A percentile compares a stretch with the other conserved stretches of the same genome.
Evolutionary conservation across 2,329 filamentous ascomycete species (phyloP).

Genomic region (Knoxdaviesia proteae): DNA sequence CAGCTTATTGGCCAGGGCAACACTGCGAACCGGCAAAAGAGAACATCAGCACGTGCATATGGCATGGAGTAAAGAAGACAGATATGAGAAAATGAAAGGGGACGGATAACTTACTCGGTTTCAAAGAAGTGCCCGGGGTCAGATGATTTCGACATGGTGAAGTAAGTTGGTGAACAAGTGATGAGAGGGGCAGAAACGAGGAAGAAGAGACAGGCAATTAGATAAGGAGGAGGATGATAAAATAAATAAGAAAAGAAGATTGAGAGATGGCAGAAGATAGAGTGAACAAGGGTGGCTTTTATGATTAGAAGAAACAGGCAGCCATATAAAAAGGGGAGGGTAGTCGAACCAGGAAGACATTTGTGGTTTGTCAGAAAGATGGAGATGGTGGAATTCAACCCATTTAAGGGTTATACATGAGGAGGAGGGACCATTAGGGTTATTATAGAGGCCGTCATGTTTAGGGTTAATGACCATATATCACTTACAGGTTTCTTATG

Average conservation of each 20-base stretch:
- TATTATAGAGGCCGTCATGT: too few species aligned
- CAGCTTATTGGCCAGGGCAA: constrained; percentile 23
- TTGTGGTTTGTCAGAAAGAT: too few species aligned
- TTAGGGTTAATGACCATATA: too few species aligned
- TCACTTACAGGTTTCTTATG: too few species aligned
- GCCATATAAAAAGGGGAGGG: neutral
- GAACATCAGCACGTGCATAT: neutral
- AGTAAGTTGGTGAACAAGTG: neutral
- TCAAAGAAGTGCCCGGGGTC: constrained; percentile 79
- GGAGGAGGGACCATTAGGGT: too few species aligned
- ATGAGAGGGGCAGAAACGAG: neutral
- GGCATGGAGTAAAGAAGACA: neutral
- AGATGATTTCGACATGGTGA: constrained; percentile 21
- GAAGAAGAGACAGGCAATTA: neutral
- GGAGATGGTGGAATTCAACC: too few species aligned
- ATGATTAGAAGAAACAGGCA: neutral
- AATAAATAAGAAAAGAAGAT: neutral
- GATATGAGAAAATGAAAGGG: neutral
- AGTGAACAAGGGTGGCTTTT: neutral
- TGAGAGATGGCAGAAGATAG: neutral
- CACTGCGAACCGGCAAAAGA: constrained; percentile 15
- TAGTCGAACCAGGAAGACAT: too few species aligned
- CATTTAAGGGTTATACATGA: too few species aligned
- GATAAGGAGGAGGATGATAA: neutral
- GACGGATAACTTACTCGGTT: constrained; percentile 44